Percentiles rank a stretch among this genome's conserved stretches.
These are phyloP conservation scores for Macadamia tetraphylla DNA, from an alignment of 164 flowering plant species.

Conservation along the genomic window DNA sequence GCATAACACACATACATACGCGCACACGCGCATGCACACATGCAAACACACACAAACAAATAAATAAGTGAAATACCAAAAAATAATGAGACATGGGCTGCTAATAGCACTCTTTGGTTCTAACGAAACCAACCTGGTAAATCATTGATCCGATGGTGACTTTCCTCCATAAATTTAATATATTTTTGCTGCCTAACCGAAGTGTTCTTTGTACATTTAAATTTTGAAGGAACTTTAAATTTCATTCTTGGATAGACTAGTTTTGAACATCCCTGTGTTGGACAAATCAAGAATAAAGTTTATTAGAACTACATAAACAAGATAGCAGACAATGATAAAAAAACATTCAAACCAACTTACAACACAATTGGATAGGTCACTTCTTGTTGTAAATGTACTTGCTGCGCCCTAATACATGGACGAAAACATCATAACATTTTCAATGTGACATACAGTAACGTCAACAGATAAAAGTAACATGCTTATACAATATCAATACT, in stretches of 20 bases:
- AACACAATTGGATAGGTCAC: constrained; percentile 34
- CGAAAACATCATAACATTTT: constrained; percentile 16
- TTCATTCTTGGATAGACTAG: constrained; percentile 60
- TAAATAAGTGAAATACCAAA: neutral
- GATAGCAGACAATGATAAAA: constrained; percentile 2
- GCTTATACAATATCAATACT: no score
- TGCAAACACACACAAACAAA: neutral
- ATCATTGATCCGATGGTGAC: no score
- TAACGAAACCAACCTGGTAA: constrained; percentile 33
- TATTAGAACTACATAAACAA: neutral
- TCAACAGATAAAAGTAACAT: no score
- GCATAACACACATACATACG: no score
- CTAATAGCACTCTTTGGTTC: constrained; percentile 45
- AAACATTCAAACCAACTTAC: constrained; percentile 42
- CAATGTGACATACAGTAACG: neutral
- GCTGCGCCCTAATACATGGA: constrained; percentile 38
- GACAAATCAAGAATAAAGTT: constrained; percentile 3
- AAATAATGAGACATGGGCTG: constrained; percentile 53
- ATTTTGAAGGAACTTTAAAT: constrained; percentile 53
- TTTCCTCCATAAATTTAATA: no score
- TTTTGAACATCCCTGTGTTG: constrained; percentile 31
- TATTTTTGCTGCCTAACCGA: constrained; percentile 25
- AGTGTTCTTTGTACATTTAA: constrained; percentile 33
- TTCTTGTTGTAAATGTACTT: constrained; percentile 1
- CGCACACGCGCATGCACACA: neutral